A percentile compares a stretch with the other conserved stretches of the same genome.
These are phyloP conservation scores for Discostella stelligeroides DNA, from an alignment of 108 stramenopile genomes.

Conservation along the genomic window DNA sequence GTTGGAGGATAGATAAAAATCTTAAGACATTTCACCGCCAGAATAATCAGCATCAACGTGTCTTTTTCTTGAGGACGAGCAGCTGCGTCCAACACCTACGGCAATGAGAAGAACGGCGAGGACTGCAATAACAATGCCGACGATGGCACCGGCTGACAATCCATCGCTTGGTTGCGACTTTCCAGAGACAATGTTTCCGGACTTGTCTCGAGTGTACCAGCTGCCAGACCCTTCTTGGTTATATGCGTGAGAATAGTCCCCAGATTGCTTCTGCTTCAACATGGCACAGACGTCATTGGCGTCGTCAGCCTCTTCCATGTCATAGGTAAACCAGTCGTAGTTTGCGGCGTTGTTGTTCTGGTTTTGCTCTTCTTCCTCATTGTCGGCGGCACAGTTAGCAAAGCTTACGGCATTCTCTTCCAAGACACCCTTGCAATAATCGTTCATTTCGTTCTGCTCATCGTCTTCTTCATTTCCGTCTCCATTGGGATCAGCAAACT, in stretches of 20 bases:
- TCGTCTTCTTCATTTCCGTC: constrained; percentile 13
- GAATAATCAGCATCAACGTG: constrained; percentile 23
- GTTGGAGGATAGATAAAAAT: neutral
- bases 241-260: constrained; percentile 21
- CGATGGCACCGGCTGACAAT: constrained; percentile 22
- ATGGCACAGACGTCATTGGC: constrained; percentile 19
- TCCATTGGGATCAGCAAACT: constrained; percentile 6
- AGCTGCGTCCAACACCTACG: neutral
- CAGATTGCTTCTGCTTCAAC: constrained; percentile 17
- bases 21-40: constrained; percentile 34
- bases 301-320: constrained; percentile 20
- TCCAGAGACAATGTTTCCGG: constrained; percentile 18
- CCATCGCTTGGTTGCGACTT: neutral
- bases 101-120: constrained; percentile 7
- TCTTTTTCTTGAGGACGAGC: constrained; percentile 9
- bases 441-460: constrained; percentile 7
- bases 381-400: constrained; percentile 11
- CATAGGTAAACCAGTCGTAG: constrained; percentile 25
- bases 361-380: constrained; percentile 1
- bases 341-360: constrained; percentile 5
- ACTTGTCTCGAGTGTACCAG: constrained; percentile 31
- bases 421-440: constrained; percentile 22
- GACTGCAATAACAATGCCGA: constrained; percentile 19
- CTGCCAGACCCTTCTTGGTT: constrained; percentile 17
- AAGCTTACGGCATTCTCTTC: constrained; percentile 19